These are phyloP conservation scores for Elsinoe arachidis DNA, from an alignment of 2,329 filamentous ascomycete genomes.

Conservation along the genomic window DNA sequence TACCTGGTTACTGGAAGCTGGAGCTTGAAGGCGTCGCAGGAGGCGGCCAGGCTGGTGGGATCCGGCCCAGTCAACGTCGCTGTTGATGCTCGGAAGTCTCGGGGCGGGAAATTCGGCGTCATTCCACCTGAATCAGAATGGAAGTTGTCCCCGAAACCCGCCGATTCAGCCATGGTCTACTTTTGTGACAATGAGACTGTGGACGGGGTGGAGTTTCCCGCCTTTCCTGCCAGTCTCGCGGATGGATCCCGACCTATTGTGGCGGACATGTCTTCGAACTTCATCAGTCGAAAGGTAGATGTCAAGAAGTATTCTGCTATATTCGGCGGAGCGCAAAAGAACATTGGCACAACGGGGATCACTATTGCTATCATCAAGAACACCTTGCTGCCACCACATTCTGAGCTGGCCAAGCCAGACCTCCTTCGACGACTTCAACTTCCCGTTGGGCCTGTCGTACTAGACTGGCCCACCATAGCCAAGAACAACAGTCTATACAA, in stretches of 20 bases:
- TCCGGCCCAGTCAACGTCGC: constrained; percentile 72
- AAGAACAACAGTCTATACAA: constrained; percentile 97
- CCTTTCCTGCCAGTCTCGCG: constrained; percentile 57
- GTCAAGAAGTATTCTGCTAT: constrained; percentile 72
- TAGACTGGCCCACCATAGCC: constrained; percentile 75
- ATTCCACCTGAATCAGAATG: constrained; percentile 72
- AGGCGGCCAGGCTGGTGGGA: constrained; percentile 70
- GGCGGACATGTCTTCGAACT: constrained; percentile 91
- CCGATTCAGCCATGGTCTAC: constrained; percentile 64
- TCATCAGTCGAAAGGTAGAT: constrained; percentile 70
- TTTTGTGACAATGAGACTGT: constrained; percentile 93
- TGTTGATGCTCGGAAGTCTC: constrained; percentile 53
- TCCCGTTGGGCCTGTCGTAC: constrained; percentile 68
- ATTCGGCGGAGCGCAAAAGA: constrained; percentile 92
- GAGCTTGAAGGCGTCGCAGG: constrained; percentile 81
- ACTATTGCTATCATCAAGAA: constrained; percentile 82
- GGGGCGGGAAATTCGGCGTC: constrained; percentile 73
- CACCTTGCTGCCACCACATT: constrained; percentile 60
- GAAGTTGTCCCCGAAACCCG: constrained; percentile 57
- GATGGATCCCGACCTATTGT: constrained; percentile 59
- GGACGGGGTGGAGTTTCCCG: constrained; percentile 82
- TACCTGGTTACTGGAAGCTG: constrained; percentile 87
- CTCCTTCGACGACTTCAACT: constrained; percentile 66
- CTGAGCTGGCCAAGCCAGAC: constrained; percentile 55
- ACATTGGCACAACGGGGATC: constrained; percentile 76